Base-by-base conservation (phyloP, 345 rosid genomes). In the Sisymbrium irio region DNA sequence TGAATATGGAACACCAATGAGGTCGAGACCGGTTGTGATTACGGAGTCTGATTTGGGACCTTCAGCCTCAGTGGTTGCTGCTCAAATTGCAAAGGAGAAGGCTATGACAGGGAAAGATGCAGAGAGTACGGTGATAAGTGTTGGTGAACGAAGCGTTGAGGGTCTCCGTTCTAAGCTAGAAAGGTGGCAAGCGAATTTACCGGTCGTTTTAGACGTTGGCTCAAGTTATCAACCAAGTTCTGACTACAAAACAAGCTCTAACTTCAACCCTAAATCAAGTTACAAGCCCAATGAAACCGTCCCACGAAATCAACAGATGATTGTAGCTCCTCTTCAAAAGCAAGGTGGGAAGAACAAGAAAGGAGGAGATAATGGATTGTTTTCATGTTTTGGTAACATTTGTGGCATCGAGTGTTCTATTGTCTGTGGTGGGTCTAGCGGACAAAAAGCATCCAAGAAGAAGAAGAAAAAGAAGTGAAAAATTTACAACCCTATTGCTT, bases 41-140 rank as follows among this genome's bases (percentile, higher is more conserved):
- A 86, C 94, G 1, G 87, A 86, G 28, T 88, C 97, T 0, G 97
- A 94, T 20, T 55, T 89, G 36, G 98, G 97, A 1, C 97, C 97
- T 1, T 91, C 97, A 1, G 85, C 97, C 0, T 94, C 97, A 1
- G 98, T 88, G 70, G 91, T 94, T 46, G 98, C 94, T 3, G 92
- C 90, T 1, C 86, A 62, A 0, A 75, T 87, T 60, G 86, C 87
- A 19, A 85, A 65, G 35, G 84, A 81, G 65, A 70, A 59, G 65
- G 42, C 80, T 1, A 46, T 68, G 53, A 28, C 35, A 11, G 62
- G 56, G 7, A 82, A 71, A 41, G 95, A 85, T 15, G 68, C 58
- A 0, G 97, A 87, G 65, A 85, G 92, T 55, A 82, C 90, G 1
- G 68, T 78, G 6, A 67, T 77, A 20, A 83, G 79, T 20, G 88